These are phyloP conservation scores for Nicotiana obtusifolia DNA, from an alignment of 257 asterid genomes.

Conservation along the genomic window DNA sequence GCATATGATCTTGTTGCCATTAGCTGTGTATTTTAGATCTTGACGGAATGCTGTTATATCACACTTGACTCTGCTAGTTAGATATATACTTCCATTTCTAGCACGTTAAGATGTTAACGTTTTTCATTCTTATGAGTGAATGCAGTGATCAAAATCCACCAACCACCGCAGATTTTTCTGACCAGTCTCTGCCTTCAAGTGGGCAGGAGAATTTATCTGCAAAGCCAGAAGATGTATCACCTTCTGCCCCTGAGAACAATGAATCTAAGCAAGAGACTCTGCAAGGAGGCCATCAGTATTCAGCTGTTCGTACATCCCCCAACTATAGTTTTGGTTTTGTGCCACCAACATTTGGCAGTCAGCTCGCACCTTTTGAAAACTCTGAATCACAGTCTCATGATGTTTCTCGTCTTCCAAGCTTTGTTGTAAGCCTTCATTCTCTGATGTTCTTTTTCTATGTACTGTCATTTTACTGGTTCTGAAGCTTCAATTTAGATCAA, in stretches of 20 bases:
- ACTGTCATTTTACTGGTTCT: neutral
- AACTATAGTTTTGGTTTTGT: conserved; percentile 50
- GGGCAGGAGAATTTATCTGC: conserved; percentile 34
- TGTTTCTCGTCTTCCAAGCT: conserved; percentile 56
- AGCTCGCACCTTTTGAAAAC: conserved; percentile 50
- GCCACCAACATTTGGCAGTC: conserved; percentile 54
- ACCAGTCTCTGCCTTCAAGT: conserved; percentile 37
- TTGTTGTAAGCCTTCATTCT: conserved; percentile 47
- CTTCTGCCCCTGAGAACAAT: conserved; percentile 38
- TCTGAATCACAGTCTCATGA: conserved; percentile 61
- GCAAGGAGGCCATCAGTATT: conserved; percentile 50
- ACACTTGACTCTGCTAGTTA: conserved; percentile 10
- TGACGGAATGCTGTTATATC: neutral
- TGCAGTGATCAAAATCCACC: conserved; percentile 50
- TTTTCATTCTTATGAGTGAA: neutral
- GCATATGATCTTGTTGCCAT: neutral
- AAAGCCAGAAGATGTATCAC: conserved; percentile 45
- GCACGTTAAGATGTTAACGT: neutral
- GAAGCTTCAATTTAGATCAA: neutral
- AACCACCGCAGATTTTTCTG: conserved; percentile 39
- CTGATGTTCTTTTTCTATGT: conserved; percentile 14
- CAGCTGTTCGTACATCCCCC: conserved; percentile 48
- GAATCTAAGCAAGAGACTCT: conserved; percentile 52
- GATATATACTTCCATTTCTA: neutral
- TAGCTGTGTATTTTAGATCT: neutral